Evolutionary conservation across 2,329 filamentous ascomycete species (phyloP).

Genomic region (Fusarium equiseti): DNA sequence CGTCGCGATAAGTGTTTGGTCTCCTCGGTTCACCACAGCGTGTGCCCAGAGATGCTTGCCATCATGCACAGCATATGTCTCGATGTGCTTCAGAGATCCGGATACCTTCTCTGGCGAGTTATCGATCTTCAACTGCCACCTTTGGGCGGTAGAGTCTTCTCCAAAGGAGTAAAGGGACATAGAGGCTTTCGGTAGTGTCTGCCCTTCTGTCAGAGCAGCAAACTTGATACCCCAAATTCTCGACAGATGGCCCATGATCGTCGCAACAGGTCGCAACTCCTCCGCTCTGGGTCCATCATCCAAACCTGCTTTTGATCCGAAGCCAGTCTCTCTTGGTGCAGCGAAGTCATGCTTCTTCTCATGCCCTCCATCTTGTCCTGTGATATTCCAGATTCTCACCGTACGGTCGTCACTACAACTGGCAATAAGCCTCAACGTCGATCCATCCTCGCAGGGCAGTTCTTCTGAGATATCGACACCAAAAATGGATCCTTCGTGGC

Average conservation of each 20-base stretch:
- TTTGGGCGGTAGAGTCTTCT: conserved; percentile 82
- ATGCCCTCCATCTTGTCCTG: conserved; percentile 56
- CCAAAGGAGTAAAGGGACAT: conserved; percentile 80
- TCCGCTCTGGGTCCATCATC: conserved; percentile 42
- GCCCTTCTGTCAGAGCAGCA: conserved; percentile 51
- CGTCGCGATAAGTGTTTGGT: conserved; percentile 67
- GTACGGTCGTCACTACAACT: conserved; percentile 97
- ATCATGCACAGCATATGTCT: conserved; percentile 73
- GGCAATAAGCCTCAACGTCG: conserved; percentile 73
- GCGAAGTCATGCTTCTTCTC: conserved; percentile 38
- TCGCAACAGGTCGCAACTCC: conserved; percentile 65
- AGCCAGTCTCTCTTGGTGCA: conserved; percentile 70
- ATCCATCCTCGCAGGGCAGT: conserved; percentile 50
- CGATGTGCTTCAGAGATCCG: conserved; percentile 62
- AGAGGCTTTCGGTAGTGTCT: conserved; percentile 23
- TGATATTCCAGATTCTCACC: conserved; percentile 88
- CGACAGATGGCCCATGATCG: conserved; percentile 86
- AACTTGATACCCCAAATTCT: conserved; percentile 91
- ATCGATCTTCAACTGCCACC: conserved; percentile 71
- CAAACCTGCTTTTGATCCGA: conserved; percentile 56
- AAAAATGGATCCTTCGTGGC: conserved; percentile 94
- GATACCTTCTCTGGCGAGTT: conserved; percentile 4
- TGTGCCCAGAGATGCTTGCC: conserved; percentile 95
- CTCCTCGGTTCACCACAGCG: conserved; percentile 54
- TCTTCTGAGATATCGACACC: conserved; percentile 81